Evolutionary conservation across 129 eudicot genomes (phyloP).

Genomic region (Saposhnikovia divaricata): DNA sequence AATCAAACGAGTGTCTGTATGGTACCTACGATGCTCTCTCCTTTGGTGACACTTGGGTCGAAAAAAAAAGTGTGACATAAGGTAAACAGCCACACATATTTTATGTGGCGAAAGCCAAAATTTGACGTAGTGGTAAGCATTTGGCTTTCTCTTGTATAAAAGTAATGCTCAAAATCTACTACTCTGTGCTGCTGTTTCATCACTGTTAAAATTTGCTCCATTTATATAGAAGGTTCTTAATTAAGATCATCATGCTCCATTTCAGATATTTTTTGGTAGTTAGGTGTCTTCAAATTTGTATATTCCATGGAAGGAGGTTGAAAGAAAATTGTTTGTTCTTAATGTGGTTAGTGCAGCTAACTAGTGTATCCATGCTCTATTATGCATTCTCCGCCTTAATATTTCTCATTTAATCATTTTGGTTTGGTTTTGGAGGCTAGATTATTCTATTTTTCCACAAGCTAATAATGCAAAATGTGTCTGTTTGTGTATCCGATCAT

Average conservation of each 20-base stretch:
- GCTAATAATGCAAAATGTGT: too few species aligned
- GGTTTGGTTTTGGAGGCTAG: neutral
- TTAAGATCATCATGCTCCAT: neutral
- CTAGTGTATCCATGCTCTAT: neutral
- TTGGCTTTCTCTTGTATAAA: too few species aligned
- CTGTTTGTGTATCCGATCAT: too few species aligned
- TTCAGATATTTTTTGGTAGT: slow-evolving; percentile 66
- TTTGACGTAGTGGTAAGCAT: too few species aligned
- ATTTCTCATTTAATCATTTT: neutral
- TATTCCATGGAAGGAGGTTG: slow-evolving; percentile 89
- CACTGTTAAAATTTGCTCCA: slow-evolving; percentile 44
- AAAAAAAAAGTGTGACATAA: too few species aligned
- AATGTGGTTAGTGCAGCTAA: slow-evolving; percentile 54
- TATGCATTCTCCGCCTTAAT: neutral
- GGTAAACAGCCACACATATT: too few species aligned
- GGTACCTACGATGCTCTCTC: too few species aligned
- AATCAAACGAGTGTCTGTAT: too few species aligned
- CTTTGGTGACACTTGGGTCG: too few species aligned
- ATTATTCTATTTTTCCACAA: neutral
- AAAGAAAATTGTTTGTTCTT: slow-evolving; percentile 77
- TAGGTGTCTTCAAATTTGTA: slow-evolving; percentile 49
- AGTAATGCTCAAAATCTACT: too few species aligned
- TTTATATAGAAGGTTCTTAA: slow-evolving; percentile 62
- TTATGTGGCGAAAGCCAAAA: too few species aligned
- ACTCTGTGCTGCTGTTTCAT: too few species aligned